Base-by-base conservation (phyloP, 2,329 filamentous ascomycete genomes). In the Trichocomaceae sp. region DNA sequence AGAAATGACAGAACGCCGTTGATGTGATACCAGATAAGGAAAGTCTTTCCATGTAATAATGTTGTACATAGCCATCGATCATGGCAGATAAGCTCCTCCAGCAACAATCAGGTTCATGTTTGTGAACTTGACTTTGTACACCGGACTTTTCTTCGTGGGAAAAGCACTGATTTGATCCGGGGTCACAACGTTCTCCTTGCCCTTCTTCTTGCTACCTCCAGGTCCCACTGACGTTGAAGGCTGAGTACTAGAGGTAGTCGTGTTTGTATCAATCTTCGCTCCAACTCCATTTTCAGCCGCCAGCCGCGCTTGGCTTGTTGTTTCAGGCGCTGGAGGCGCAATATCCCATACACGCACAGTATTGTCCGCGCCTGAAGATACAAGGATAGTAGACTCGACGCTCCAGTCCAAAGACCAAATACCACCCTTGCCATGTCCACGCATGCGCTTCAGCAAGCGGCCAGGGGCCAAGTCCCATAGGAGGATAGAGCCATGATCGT, bases 271-370 rank as follows among this genome's bases (percentile, higher is more conserved):
- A 7, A 79, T 70, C 62, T 83, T 79, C 15, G 70, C 64, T 19
- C 72, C 75, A 15, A 71, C 66, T 17, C 73, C 72, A 8, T 75
- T 77, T 55, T 83, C 80, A 6, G 72, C 72, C 15, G 77, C 66
- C 50, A 78, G 65, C 63, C 80, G 75, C 56, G 74, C 80, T n/a
- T 80, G 79, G 56, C 83, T 81, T 54, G 83, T 80, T 58, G 67
- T 61, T 37, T 72, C 75, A 13, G 89, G 81, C 26, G 85, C 78
- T 44, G 88, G 81, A 64, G 88, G 77, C 69, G 86, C 81, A 5
- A 96, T 87, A 64, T 97, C 93, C 93, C 93, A 99, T 7, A 96
- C 79, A 29, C 93, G 86, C 17, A 99, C 91, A 0, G 91, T 96
- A 60, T 89, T 87, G 67, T 99, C 93, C 35, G 92, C 87, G 19